Evolutionary conservation across 495 filamentous ascomycete genomes (phyloP).

Genomic region (Articulospora tetracladia): DNA sequence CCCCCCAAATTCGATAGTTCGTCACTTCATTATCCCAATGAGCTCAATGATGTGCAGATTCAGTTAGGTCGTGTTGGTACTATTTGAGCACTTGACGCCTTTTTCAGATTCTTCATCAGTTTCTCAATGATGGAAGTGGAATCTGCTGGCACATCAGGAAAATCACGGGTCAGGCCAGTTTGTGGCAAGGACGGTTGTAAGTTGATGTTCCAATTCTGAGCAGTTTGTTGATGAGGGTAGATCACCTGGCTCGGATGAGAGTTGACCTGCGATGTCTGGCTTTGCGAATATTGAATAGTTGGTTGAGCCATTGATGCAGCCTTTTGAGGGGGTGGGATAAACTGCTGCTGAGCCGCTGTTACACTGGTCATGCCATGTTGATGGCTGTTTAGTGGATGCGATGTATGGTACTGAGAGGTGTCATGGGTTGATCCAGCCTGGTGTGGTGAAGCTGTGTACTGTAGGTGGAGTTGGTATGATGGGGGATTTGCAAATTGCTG

Average conservation of each 20-base stretch:
- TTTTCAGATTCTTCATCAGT: slow-evolving; percentile 40
- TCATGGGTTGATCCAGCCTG: background rate
- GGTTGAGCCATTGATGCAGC: background rate
- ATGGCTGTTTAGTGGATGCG: background rate
- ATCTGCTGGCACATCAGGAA: slow-evolving; percentile 38
- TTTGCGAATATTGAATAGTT: background rate
- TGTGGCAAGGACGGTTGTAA: background rate
- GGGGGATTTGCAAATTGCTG: no score
- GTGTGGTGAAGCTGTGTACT: background rate
- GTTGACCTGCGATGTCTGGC: background rate
- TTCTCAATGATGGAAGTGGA: slow-evolving; percentile 45
- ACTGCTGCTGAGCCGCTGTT: background rate
- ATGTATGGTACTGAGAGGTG: background rate
- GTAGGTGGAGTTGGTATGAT: background rate
- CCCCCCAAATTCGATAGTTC: background rate
- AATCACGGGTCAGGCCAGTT: slow-evolving; percentile 18
- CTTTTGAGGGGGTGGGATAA: background rate
- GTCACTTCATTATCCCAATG: background rate
- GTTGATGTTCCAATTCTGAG: slow-evolving; percentile 2
- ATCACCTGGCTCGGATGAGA: background rate
- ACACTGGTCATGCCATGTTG: background rate
- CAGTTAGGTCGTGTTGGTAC: background rate
- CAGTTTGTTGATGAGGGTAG: slow-evolving; percentile 19
- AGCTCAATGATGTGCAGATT: background rate
- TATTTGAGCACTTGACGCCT: slow-evolving; percentile 16